Evolutionary conservation across 1,139 yeast species (phyloP).

Genomic region (Scheffersomyces quercinus): DNA sequence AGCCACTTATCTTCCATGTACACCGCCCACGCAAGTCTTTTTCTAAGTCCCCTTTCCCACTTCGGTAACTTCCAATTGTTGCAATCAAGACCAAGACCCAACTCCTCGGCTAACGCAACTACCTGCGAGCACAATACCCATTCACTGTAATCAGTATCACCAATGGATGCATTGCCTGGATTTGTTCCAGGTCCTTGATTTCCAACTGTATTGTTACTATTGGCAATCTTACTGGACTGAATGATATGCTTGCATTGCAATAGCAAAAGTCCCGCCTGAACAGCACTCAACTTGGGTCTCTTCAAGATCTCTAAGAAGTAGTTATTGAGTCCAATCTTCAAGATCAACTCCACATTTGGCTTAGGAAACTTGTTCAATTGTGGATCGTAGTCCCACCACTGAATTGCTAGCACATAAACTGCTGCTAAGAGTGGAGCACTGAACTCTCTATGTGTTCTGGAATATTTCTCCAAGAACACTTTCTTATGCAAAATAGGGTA

Average conservation of each 20-base stretch:
- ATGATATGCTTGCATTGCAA: constrained; percentile 61
- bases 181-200: not conserved
- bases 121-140: constrained; percentile 89
- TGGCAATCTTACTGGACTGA: constrained; percentile 12
- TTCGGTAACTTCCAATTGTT: constrained; percentile 85
- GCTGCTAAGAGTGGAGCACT: constrained; percentile 78
- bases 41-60: constrained; percentile 87
- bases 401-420: constrained; percentile 71
- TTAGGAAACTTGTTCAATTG: constrained; percentile 62
- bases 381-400: constrained; percentile 86
- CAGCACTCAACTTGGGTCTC: constrained; percentile 76
- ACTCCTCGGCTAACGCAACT: constrained; percentile 80
- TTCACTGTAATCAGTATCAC: constrained; percentile 60
- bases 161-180: constrained; percentile 8
- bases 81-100: constrained; percentile 85
- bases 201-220: constrained; percentile 4
- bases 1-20: constrained; percentile 90
- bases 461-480: constrained; percentile 73
- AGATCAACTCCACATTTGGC: constrained; percentile 56
- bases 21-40: constrained; percentile 91
- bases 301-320: constrained; percentile 67
- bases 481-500: constrained; percentile 77
- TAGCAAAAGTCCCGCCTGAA: constrained; percentile 72
- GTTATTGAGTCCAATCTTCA: constrained; percentile 54
- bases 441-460: constrained; percentile 74